These are phyloP conservation scores for Mayamaea pseudoterrestris DNA, from an alignment of 108 stramenopile species.

Conservation along the genomic window DNA sequence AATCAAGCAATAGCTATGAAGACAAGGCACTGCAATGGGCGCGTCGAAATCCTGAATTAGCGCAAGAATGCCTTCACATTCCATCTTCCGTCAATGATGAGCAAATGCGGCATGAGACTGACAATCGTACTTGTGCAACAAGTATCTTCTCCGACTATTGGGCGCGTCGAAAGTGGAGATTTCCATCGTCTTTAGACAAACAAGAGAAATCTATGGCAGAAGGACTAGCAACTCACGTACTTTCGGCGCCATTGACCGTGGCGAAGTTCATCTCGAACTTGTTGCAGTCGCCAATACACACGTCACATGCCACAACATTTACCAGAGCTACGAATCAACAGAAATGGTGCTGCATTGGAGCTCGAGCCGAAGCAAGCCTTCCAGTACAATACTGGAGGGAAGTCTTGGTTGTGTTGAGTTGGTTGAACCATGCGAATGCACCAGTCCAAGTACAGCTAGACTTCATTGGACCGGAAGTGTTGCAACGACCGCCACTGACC, in stretches of 20 bases:
- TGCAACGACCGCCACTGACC: slow-evolving; percentile 10
- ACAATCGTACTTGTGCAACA: too few relatives aligned
- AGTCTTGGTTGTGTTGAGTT: slow-evolving; percentile 10
- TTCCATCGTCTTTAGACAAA: slow-evolving; percentile 2
- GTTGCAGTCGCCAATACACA: neutral
- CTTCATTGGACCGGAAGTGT: slow-evolving; percentile 76
- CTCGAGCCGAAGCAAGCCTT: slow-evolving; percentile 75
- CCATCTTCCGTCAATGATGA: neutral
- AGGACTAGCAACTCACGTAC: slow-evolving; percentile 47
- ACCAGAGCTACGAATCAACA: neutral
- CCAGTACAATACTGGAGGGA: slow-evolving; percentile 80
- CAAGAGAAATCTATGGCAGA: slow-evolving; percentile 35
- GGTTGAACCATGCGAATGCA: neutral
- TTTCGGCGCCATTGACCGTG: slow-evolving; percentile 66
- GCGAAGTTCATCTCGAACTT: slow-evolving; percentile 6
- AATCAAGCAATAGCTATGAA: too few relatives aligned
- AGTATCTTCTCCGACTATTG: neutral
- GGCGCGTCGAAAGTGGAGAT: neutral
- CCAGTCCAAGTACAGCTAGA: slow-evolving; percentile 20
- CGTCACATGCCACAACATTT: neutral
- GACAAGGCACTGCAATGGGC: neutral
- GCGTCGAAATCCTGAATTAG: neutral
- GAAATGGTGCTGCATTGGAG: slow-evolving; percentile 65
- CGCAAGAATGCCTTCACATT: neutral
- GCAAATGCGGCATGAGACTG: neutral